Evolutionary conservation across 2,329 filamentous ascomycete genomes (phyloP).

Genomic region (Penicillium sp.): DNA sequence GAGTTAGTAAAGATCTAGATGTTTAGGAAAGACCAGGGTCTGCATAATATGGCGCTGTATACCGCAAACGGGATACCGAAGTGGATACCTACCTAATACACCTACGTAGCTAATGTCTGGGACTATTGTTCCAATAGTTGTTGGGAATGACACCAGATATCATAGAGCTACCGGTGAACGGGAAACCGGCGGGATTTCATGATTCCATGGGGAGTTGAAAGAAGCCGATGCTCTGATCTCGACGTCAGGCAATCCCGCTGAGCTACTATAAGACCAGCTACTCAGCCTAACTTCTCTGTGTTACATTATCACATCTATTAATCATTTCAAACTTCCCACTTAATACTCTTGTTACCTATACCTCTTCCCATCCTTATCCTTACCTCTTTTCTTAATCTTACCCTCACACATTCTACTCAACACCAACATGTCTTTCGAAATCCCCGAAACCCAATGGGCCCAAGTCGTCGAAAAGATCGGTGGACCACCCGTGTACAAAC

Average conservation of each 20-base stretch:
- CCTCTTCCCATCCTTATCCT: not conserved
- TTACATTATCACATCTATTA: not conserved
- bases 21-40: not conserved
- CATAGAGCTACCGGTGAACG: not conserved
- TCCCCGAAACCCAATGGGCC: conserved; percentile 86
- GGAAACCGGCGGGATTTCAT: not conserved
- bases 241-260: not conserved
- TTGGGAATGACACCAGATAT: not conserved
- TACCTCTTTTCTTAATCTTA: not conserved
- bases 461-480: conserved; percentile 83
- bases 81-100: not conserved
- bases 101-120: not conserved
- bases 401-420: not conserved
- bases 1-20: not conserved
- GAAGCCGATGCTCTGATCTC: not conserved
- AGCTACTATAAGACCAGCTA: not conserved
- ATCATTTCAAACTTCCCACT: not conserved
- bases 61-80: not conserved
- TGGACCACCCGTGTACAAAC: conserved; percentile 57
- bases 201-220: not conserved
- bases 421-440: conserved; percentile 28
- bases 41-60: not conserved
- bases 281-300: not conserved
- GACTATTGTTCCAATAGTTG: not conserved
- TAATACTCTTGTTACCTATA: not conserved